Conservation (phyloP, 2,329 filamentous ascomycete genomes). For the Exophiala lecanii-corni region DNA sequence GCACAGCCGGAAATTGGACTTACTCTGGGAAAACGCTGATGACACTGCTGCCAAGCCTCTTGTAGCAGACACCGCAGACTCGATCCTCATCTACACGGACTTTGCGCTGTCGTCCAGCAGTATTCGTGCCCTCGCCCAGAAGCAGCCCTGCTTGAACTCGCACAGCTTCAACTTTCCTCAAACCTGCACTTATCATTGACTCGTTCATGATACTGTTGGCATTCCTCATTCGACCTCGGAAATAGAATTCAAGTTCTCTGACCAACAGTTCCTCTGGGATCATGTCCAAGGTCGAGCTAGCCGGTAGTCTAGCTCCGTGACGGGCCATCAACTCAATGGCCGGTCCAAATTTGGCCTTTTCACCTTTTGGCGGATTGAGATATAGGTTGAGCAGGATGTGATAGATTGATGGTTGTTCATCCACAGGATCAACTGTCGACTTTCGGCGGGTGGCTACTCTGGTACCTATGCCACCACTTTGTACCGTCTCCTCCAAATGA, state of each 20-base stretch:
- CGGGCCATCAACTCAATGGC: slow-evolving; percentile 84
- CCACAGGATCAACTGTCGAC: slow-evolving; percentile 46
- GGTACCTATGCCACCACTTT: slow-evolving; percentile 15
- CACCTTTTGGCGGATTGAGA: slow-evolving; percentile 69
- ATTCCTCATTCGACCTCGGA: slow-evolving; percentile 80
- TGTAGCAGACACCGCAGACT: slow-evolving; percentile 88
- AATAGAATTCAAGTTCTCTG: slow-evolving; percentile 78
- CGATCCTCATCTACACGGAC: slow-evolving; percentile 83
- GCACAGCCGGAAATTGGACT: too few relatives aligned
- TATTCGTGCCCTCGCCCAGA: slow-evolving; percentile 60
- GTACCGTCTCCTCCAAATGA: slow-evolving; percentile 56
- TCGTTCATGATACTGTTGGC: slow-evolving; percentile 80
- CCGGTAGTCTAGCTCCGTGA: slow-evolving; percentile 86
- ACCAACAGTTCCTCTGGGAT: slow-evolving; percentile 79
- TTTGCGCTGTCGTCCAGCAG: slow-evolving; percentile 56
- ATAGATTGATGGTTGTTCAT: slow-evolving; percentile 73
- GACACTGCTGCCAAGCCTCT: slow-evolving; percentile 84
- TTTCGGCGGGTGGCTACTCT: slow-evolving; percentile 34
- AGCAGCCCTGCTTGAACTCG: slow-evolving; percentile 67
- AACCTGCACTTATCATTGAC: slow-evolving; percentile 67
- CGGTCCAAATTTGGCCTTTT: slow-evolving; percentile 68
- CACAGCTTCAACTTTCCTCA: slow-evolving; percentile 76
- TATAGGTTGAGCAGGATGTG: slow-evolving; percentile 87
- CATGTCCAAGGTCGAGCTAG: slow-evolving; percentile 76
- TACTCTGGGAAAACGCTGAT: slow-evolving; percentile 85